Evolutionary conservation across 1,284 basidiomycete genomes (phyloP), one percentile per base, ranked within the genome.

Genomic region (Cryptococcus maquisensis): DNA sequence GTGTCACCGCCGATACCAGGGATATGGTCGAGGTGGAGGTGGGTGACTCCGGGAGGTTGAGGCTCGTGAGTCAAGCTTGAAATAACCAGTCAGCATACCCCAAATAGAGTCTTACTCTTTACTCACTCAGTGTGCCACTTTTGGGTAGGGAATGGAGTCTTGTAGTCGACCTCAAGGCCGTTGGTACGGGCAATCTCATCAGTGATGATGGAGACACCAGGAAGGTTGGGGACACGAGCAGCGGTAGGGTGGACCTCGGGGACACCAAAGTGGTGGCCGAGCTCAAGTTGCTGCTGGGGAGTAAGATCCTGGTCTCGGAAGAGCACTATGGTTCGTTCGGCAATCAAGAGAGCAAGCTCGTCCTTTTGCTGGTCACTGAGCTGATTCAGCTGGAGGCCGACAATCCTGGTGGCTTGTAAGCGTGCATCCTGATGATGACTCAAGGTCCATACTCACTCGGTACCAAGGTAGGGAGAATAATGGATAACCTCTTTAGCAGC

Each of bases 221-320:
- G 59, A 10, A 52, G 37, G 18, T 47, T 49, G n/a, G 56, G 52
- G 6, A 55, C 56, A 21, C 57, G 51, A 56, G 57, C 59, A 87
- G 70, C 61, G 87, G 88, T 13, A 82, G 81, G 70, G 81, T 86
- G 71, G 87, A 87, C 65, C 85, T 87, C 51, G 51, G 60, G 59
- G 12, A 62, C 59, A 18, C 66, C 67, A 44, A 60, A 62, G 58
- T 67, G 64, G 9, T 52, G 52, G 21, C 67, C 67, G 13, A 67
- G 59, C 44, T 66, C 63, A 5, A 52, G 52, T 52, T 66, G 64
- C 35, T 55, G 41, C 42, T 62, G 61, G 9, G 64, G 63, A 10
- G 65, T 54, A 20, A 66, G 38, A 26, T 65, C 60, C 44, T 46
- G 44, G 44, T 46, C 44, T 26, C 44, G 44, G 44, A 46, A 46